Conservation (phyloP, 129 eudicot genomes). For the Silybum marianum region DNA sequence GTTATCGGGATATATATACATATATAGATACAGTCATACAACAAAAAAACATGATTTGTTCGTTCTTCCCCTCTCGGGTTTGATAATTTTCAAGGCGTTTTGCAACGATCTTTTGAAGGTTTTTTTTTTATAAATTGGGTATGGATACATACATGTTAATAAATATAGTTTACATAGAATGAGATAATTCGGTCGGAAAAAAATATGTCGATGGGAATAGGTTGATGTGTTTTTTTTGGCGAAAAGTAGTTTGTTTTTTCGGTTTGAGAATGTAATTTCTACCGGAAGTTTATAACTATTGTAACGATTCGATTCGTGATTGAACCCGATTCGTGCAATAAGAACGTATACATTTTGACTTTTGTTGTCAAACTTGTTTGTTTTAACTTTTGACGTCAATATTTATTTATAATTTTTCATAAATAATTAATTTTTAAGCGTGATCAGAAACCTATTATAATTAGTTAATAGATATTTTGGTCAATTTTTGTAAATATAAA, state of each 20-base stretch:
- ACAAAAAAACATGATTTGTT: slow-evolving; percentile 18
- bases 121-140: not conserved
- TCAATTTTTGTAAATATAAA: too few species aligned
- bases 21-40: not conserved
- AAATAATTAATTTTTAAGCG: too few species aligned
- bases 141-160: slow-evolving; percentile 30
- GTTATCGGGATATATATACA: slow-evolving; percentile 9
- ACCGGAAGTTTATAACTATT: slow-evolving; percentile 17
- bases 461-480: too few species aligned
- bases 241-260: not conserved
- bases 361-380: not conserved
- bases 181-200: slow-evolving; percentile 14
- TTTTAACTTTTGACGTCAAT: not conserved
- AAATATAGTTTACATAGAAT: slow-evolving; percentile 23
- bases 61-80: slow-evolving; percentile 10
- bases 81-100: slow-evolving; percentile 21
- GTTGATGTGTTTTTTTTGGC: slow-evolving; percentile 12
- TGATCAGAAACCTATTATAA: too few species aligned
- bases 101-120: not conserved
- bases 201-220: slow-evolving; percentile 21
- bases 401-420: too few species aligned
- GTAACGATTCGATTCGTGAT: not conserved
- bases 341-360: not conserved
- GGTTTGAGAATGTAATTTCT: slow-evolving; percentile 17
- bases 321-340: slow-evolving; percentile 12